phyloP scores from a whole-genome alignment of 176 grass and related monocot genomes.

The maize (Zea mays) region Zm-B73-REFERENCE-NAM-5.0 NC_050097.1:126942001-126942500 shows the following conservation, averaged over 20 bases:
- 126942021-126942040: constrained; percentile 2
- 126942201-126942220: background rate
- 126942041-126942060: constrained; percentile 7
- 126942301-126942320: constrained; percentile 49
- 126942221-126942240: constrained; percentile 5
- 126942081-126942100: constrained; percentile 4
- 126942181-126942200: background rate
- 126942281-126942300: constrained; percentile 13
- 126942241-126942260: background rate
- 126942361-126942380: constrained; percentile 48
- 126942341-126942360: constrained; percentile 49
- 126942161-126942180: constrained; percentile 1
- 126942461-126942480: constrained; percentile 99
- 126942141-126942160: background rate
- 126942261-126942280: constrained; percentile 23
- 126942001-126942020: background rate
- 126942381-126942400: constrained; percentile 71
- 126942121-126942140: background rate
- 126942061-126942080: background rate
- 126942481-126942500: constrained; percentile 89
- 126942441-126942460: constrained; percentile 78
- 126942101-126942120: constrained; percentile 8
- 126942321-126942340: constrained; percentile 55
- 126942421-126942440: constrained; percentile 93
- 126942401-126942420: constrained; percentile 97